phyloP scores from a whole-genome alignment of 2,329 filamentous ascomycete genomes.

The Aspergillus carbonarius region DNA sequence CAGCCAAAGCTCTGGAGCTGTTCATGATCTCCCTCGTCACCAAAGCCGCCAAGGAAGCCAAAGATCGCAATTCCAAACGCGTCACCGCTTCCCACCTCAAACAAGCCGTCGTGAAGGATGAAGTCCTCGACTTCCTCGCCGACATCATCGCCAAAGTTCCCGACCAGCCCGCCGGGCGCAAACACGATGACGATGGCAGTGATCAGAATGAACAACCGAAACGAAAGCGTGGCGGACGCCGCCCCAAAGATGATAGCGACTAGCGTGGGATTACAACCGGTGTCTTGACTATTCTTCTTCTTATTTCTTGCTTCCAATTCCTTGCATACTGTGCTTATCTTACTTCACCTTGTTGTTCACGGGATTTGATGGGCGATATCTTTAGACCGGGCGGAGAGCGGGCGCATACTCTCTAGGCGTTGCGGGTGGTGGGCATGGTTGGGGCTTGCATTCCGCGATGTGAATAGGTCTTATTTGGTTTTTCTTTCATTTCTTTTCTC shows the following conservation, averaged over 20 bases:
- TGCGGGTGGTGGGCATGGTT: slow-evolving; percentile 21
- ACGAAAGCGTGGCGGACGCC: slow-evolving; percentile 44
- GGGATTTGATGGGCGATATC: slow-evolving; percentile 24
- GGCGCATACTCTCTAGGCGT: slow-evolving; percentile 29
- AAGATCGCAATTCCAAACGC: slow-evolving; percentile 78
- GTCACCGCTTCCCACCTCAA: slow-evolving; percentile 91
- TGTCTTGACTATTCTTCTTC: slow-evolving; percentile 8
- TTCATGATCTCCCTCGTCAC: slow-evolving; percentile 96
- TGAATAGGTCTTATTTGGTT: slow-evolving; percentile 15
- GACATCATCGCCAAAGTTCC: slow-evolving; percentile 88
- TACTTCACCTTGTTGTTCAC: no score
- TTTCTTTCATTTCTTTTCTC: not conserved
- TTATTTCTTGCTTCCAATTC: slow-evolving; percentile 9
- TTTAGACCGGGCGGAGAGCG: slow-evolving; percentile 26
- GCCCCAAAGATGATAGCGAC: slow-evolving; percentile 43
- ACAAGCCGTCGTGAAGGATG: slow-evolving; percentile 80
- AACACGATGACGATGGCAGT: slow-evolving; percentile 46
- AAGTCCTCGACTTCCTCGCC: slow-evolving; percentile 89
- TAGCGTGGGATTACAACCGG: slow-evolving; percentile 17
- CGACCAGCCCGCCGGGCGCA: slow-evolving; percentile 53
- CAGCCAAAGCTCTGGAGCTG: slow-evolving; percentile 88
- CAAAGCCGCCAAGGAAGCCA: slow-evolving; percentile 81
- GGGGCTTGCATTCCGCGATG: slow-evolving; percentile 24
- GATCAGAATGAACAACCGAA: slow-evolving; percentile 51
- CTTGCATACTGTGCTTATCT: no score